These are phyloP conservation scores for Geosmithia flava DNA, from an alignment of 2,329 filamentous ascomycete genomes.

Conservation along the genomic window DNA sequence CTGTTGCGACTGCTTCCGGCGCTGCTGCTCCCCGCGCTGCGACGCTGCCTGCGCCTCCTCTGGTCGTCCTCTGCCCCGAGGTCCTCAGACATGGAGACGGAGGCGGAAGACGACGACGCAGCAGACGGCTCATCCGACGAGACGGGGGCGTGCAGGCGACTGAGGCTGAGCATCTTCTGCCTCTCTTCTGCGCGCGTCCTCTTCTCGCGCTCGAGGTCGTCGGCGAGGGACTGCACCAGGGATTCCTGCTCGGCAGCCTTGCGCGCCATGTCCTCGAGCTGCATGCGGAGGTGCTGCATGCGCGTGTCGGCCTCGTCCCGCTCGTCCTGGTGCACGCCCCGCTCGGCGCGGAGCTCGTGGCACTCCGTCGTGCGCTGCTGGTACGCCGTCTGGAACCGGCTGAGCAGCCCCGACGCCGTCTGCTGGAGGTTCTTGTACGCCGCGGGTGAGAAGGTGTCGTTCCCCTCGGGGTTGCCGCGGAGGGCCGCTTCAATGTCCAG, in stretches of 20 bases:
- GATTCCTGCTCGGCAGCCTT: constrained; percentile 41
- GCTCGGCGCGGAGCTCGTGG: constrained; percentile 38
- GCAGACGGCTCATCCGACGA: too few species aligned
- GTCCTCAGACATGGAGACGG: constrained; percentile 17
- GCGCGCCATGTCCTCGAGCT: constrained; percentile 46
- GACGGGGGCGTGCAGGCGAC: not conserved
- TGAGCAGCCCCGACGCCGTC: constrained; percentile 42
- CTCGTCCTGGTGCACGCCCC: constrained; percentile 41
- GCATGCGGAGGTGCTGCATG: constrained; percentile 40
- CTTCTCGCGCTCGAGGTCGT: constrained; percentile 39
- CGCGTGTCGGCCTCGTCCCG: constrained; percentile 41
- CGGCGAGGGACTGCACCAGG: constrained; percentile 33
- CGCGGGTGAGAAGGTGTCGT: constrained; percentile 42
- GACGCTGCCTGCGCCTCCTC: constrained; percentile 28
- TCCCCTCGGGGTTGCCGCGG: constrained; percentile 30
- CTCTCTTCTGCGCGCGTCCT: constrained; percentile 26
- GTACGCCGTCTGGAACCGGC: constrained; percentile 46
- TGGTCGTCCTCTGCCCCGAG: constrained; percentile 40
- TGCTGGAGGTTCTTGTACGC: constrained; percentile 49
- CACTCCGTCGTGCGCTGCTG: constrained; percentile 36
- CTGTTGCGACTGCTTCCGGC: constrained; percentile 25
- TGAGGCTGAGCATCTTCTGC: constrained; percentile 6
- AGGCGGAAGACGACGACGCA: too few species aligned
- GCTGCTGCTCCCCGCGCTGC: constrained; percentile 25
- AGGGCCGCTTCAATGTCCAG: constrained; percentile 43